These are phyloP conservation scores for Neurospora tetrasperma DNA, from an alignment of 495 filamentous ascomycete genomes.

Conservation along the genomic window DNA sequence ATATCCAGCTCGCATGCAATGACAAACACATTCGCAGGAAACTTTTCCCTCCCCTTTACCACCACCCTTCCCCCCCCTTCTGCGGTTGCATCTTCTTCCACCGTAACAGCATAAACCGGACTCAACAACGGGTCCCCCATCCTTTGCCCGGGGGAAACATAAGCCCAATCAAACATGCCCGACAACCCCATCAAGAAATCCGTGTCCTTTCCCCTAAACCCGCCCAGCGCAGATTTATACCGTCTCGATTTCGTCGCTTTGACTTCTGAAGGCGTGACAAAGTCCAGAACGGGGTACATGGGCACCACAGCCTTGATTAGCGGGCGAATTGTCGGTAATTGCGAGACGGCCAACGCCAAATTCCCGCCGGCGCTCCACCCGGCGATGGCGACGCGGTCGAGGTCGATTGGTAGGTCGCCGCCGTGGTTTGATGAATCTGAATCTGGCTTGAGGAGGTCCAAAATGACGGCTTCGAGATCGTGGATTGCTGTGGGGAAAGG, in stretches of 20 bases:
- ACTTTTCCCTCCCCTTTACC: conserved; percentile 4
- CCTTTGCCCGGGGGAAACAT: conserved; percentile 14
- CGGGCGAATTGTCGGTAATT: conserved; percentile 17
- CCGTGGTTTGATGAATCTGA: neutral
- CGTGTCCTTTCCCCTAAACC: conserved; percentile 13
- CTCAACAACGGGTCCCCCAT: conserved; percentile 22
- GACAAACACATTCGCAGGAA: conserved; percentile 33
- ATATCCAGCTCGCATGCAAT: conserved; percentile 44
- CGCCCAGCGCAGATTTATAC: conserved; percentile 24
- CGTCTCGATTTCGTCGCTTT: conserved; percentile 16
- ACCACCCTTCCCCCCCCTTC: neutral
- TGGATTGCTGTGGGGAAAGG: conserved; percentile 24
- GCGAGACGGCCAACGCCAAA: conserved; percentile 21
- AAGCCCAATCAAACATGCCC: conserved; percentile 24
- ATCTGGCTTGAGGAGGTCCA: conserved; percentile 6
- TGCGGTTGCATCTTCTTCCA: neutral
- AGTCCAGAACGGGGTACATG: conserved; percentile 26
- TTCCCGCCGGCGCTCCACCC: conserved; percentile 32
- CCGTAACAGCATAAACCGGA: conserved; percentile 13
- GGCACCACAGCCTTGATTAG: conserved; percentile 23
- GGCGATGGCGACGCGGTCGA: conserved; percentile 19
- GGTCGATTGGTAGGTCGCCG: conserved; percentile 22
- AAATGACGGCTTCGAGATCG: conserved; percentile 24
- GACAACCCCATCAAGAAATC: conserved; percentile 18
- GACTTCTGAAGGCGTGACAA: conserved; percentile 1